Percentiles rank a stretch among this genome's conserved stretches.
These are phyloP conservation scores for Sicyos edulis DNA, from an alignment of 306 rosid genomes.

Conservation along the genomic window DNA sequence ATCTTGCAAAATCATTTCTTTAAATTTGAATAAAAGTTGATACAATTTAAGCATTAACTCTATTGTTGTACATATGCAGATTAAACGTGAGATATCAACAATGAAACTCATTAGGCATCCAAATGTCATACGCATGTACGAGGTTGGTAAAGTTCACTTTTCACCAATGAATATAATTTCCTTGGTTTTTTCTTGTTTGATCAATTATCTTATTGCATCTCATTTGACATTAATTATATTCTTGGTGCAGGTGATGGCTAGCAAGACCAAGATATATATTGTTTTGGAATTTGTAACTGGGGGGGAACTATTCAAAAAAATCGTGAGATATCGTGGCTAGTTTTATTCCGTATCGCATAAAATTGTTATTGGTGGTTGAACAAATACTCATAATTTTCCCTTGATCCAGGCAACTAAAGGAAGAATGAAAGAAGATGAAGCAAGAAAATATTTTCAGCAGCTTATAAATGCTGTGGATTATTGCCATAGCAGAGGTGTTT, in stretches of 20 bases:
- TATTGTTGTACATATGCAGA: slow-evolving; percentile 40
- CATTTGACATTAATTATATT: slow-evolving; percentile 26
- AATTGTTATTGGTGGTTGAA: neutral
- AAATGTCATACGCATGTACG: slow-evolving; percentile 82
- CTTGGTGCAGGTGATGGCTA: slow-evolving; percentile 80
- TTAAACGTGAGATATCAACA: slow-evolving; percentile 90
- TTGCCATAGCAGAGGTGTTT: slow-evolving; percentile 95
- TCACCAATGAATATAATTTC: neutral
- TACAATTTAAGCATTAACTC: neutral
- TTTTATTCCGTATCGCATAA: neutral
- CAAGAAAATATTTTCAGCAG: slow-evolving; percentile 88
- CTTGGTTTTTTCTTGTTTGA: slow-evolving; percentile 10
- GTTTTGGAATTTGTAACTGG: slow-evolving; percentile 91
- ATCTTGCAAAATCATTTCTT: neutral
- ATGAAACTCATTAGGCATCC: slow-evolving; percentile 94
- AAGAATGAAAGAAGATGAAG: slow-evolving; percentile 90
- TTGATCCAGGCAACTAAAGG: slow-evolving; percentile 64
- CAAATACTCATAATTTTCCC: neutral
- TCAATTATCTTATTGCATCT: slow-evolving; percentile 14
- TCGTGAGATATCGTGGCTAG: slow-evolving; percentile 46
- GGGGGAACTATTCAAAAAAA: slow-evolving; percentile 87
- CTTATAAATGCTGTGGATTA: slow-evolving; percentile 90
- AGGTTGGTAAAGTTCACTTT: slow-evolving; percentile 45
- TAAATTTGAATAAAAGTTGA: no score
- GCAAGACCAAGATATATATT: slow-evolving; percentile 87